These are phyloP conservation scores for Pluteus cervinus DNA, from an alignment of 768 basidiomycete species.

Conservation along the genomic window DNA sequence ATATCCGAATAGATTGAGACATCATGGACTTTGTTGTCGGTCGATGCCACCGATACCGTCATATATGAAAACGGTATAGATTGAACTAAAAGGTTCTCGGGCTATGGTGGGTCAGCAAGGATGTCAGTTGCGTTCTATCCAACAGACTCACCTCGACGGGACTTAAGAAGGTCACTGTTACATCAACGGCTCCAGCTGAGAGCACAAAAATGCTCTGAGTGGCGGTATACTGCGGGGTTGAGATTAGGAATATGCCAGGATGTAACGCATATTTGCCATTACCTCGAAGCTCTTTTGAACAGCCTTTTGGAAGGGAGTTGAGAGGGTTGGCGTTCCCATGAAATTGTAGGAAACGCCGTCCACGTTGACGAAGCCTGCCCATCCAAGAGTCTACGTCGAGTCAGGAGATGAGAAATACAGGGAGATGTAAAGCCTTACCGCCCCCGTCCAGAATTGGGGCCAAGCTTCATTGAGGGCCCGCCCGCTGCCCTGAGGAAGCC, in stretches of 20 bases:
- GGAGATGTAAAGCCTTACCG: slow-evolving; percentile 37
- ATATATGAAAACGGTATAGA: slow-evolving; percentile 59
- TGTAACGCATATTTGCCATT: slow-evolving; percentile 3
- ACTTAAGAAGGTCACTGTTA: slow-evolving; percentile 59
- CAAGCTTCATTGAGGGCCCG: slow-evolving; percentile 48
- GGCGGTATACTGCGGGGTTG: slow-evolving; percentile 54
- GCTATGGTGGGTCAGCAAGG: slow-evolving; percentile 29
- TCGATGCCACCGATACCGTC: slow-evolving; percentile 41
- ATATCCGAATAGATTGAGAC: slow-evolving; percentile 58
- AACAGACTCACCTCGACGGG: slow-evolving; percentile 50
- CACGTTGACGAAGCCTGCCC: slow-evolving; percentile 60
- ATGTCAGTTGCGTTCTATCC: neutral
- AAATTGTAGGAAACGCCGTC: slow-evolving; percentile 51
- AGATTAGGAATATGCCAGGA: slow-evolving; percentile 1
- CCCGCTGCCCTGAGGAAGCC: slow-evolving; percentile 55
- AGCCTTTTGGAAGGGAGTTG: slow-evolving; percentile 43
- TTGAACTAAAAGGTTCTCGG: slow-evolving; percentile 54
- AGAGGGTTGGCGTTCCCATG: slow-evolving; percentile 44
- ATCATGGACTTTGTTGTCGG: slow-evolving; percentile 39
- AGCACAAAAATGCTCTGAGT: slow-evolving; percentile 62
- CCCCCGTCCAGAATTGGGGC: slow-evolving; percentile 66
- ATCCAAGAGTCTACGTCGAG: slow-evolving; percentile 49
- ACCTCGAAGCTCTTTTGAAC: slow-evolving; percentile 52
- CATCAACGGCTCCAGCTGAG: slow-evolving; percentile 56
- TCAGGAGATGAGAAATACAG: no score